Evolutionary conservation across 2,329 filamentous ascomycete genomes (phyloP), one percentile per base, ranked within the genome.

Genomic region (Monilinia fructicola): DNA sequence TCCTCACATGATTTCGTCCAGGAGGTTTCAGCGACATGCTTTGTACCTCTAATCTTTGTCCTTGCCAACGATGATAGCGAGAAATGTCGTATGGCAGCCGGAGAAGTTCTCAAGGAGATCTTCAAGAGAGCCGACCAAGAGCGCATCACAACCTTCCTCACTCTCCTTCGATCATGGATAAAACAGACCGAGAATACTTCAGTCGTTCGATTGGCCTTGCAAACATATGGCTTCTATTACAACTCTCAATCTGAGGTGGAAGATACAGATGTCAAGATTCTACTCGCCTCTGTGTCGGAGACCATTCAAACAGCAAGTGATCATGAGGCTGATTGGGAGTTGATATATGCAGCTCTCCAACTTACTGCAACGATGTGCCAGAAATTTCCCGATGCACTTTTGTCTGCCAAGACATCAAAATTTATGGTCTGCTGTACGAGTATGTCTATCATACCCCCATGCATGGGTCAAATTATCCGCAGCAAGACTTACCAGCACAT

Each of bases 1-100:
- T 89, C 93, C 5, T 89, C 90, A 0, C 86, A 92, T 50, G 90
- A 93, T 35, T 87, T 93, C 55, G 86, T 93, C 10, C 92, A 96
- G 76, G 91, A 97, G 71, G 85, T 97, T 44, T 84, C 92, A 0
- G 86, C 87, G 1, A 90, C 87, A 26, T 91, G 93, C 75, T 99
- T 97, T 80, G 83, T 96, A 28, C 93, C 93, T 0, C 79, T 99
- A 7, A 87, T 97, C 61, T 87, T 97, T 73, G 87, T 93, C 21
- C 84, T 97, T 69, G 88, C 90, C 67, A 97, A 97, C 73, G 95
- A 99, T 68, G 91, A 96, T 64, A 92, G 91, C 59, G 85, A 89
- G 62, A 91, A 92, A 72, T 99, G 95, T 77, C 88, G 91, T 40
- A 85, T 93, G 69, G 89, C 94, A 77, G 93, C 93, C 0, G 89